Conservation (phyloP, 2,329 filamentous ascomycete genomes). For the Ophiostoma sp. region DNA sequence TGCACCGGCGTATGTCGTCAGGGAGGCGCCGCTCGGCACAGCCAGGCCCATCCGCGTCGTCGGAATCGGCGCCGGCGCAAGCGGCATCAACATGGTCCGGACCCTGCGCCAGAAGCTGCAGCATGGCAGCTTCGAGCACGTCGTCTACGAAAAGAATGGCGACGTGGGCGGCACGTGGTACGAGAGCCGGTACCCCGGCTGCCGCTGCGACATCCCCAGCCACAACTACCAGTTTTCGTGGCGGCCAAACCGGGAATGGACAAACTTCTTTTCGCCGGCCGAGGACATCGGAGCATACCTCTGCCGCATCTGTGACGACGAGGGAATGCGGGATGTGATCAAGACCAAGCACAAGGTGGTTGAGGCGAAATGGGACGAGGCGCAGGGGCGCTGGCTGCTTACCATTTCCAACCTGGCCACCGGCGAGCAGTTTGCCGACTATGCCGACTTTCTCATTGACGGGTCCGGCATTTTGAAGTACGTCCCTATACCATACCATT, state of each 20-base stretch:
- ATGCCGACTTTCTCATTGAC: slow-evolving; percentile 46
- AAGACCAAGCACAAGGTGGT: slow-evolving; percentile 41
- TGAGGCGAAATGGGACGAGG: slow-evolving; percentile 44
- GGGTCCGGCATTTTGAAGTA: slow-evolving; percentile 51
- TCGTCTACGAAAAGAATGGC: slow-evolving; percentile 53
- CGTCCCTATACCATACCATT: slow-evolving; percentile 27
- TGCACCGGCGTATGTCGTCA: slow-evolving; percentile 22
- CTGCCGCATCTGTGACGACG: slow-evolving; percentile 41
- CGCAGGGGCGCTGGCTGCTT: slow-evolving; percentile 40
- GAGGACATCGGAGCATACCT: slow-evolving; percentile 54
- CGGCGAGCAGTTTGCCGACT: slow-evolving; percentile 40
- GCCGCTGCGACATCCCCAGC: slow-evolving; percentile 51
- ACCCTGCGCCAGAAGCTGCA: slow-evolving; percentile 40
- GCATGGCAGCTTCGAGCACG: slow-evolving; percentile 38
- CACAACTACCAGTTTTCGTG: slow-evolving; percentile 61
- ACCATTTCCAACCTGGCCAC: slow-evolving; percentile 38
- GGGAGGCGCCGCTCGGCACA: slow-evolving; percentile 27
- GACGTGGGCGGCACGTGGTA: slow-evolving; percentile 56
- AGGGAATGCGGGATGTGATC: slow-evolving; percentile 40
- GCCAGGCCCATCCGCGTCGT: slow-evolving; percentile 41
- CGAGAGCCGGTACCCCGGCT: slow-evolving; percentile 55
- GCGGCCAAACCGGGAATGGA: slow-evolving; percentile 55
- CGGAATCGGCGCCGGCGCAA: slow-evolving; percentile 40
- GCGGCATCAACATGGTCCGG: slow-evolving; percentile 39
- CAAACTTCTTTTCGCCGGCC: slow-evolving; percentile 50